phyloP scores from a whole-genome alignment of 2,329 filamentous ascomycete genomes.

The Fusarium stilboides region DNA sequence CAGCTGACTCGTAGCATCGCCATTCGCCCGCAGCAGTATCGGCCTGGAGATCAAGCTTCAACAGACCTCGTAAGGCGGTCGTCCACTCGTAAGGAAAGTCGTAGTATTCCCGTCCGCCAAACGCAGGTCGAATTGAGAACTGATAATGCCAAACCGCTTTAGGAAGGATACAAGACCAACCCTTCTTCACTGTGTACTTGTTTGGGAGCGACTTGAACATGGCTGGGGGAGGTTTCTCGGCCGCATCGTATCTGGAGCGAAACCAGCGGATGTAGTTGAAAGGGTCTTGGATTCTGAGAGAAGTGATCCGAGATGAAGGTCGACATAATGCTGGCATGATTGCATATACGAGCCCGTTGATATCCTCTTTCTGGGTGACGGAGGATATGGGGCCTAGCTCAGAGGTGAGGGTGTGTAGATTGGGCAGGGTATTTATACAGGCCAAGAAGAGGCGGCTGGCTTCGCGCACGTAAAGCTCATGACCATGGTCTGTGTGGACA shows the following conservation, averaged over 20 bases:
- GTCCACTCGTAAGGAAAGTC: not conserved
- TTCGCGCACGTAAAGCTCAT: not conserved
- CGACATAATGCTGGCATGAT: not conserved
- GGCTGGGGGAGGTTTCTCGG: not conserved
- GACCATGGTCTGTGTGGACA: not conserved
- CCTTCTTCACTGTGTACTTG: no score
- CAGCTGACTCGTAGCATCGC: not conserved
- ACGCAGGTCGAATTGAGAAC: no score
- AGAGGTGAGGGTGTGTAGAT: not conserved
- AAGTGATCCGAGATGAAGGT: not conserved
- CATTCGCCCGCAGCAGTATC: not conserved
- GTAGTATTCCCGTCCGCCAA: no score
- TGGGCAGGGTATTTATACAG: not conserved
- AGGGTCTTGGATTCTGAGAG: constrained; percentile 3
- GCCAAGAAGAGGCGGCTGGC: not conserved
- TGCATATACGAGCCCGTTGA: not conserved
- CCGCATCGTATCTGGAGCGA: not conserved
- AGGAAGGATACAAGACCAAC: not conserved
- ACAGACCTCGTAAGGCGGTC: not conserved
- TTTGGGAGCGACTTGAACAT: not conserved
- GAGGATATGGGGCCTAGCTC: not conserved
- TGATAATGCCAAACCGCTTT: no score
- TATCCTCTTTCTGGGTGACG: not conserved
- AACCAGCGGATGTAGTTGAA: constrained; percentile 3
- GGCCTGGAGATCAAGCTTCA: constrained; percentile 4